phyloP scores from a whole-genome alignment of 257 asterid genomes.

The Dorcoceras hygrometricum region DNA sequence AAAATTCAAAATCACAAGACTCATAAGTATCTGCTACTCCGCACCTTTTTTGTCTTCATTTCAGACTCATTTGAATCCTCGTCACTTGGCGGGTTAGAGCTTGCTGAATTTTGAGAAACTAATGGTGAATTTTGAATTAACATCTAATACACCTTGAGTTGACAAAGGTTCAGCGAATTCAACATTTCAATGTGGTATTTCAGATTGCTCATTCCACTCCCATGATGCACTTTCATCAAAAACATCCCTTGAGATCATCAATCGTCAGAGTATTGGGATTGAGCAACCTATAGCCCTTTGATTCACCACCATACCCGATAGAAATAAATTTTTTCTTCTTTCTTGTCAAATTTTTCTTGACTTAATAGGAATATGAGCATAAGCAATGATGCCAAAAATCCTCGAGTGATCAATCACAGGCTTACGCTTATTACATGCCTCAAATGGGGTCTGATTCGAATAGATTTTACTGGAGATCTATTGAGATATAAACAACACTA shows the following conservation, averaged over 20 bases:
- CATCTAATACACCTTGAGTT: no score
- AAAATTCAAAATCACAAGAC: conserved; percentile 4
- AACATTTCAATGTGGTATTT: no score
- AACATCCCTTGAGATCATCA: conserved; percentile 12
- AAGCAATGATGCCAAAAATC: no score
- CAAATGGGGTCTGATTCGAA: conserved; percentile 11
- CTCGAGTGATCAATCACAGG: no score
- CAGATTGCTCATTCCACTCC: no score
- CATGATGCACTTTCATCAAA: conserved; percentile 3
- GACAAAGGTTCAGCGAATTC: no score
- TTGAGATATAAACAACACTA: conserved; percentile 6
- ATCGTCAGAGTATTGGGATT: not conserved
- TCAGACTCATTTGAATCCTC: not conserved
- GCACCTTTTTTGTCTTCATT: not conserved
- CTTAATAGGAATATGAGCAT: conserved; percentile 3
- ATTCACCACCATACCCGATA: conserved; percentile 19
- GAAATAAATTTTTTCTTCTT: conserved; percentile 4
- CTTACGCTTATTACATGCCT: no score
- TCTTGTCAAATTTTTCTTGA: conserved; percentile 6
- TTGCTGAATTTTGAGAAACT: no score
- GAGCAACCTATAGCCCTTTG: no score
- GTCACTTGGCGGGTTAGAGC: not conserved
- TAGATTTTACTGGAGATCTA: conserved; percentile 2
- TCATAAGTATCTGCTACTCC: no score
- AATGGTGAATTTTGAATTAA: no score